Conservation (phyloP, 768 basidiomycete genomes). For the Hygrocybe coccinea region DNA sequence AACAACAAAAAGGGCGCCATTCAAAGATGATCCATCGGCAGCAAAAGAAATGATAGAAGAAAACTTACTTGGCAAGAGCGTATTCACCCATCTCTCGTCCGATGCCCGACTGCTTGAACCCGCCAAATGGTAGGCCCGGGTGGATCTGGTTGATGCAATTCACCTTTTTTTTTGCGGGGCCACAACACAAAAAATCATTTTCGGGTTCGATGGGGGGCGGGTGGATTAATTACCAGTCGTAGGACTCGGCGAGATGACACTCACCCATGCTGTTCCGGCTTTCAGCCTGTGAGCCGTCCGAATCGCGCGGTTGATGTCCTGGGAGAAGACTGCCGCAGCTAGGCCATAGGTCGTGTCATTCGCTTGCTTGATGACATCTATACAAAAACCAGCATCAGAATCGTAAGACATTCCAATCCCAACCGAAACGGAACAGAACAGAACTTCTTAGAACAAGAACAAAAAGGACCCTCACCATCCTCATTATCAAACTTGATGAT, state of each 20-base stretch:
- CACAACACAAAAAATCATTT: too few relatives aligned
- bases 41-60: neutral
- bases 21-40: neutral
- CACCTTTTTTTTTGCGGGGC: slow-evolving; percentile 34
- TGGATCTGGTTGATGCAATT: slow-evolving; percentile 51
- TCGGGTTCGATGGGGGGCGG: too few relatives aligned
- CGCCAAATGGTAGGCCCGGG: slow-evolving; percentile 73
- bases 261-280: slow-evolving; percentile 76
- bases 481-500: slow-evolving; percentile 62
- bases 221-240: too few relatives aligned
- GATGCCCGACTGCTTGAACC: slow-evolving; percentile 79
- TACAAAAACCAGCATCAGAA: slow-evolving; percentile 16
- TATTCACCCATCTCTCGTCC: slow-evolving; percentile 82
- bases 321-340: slow-evolving; percentile 81
- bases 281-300: slow-evolving; percentile 67
- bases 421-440: too few relatives aligned
- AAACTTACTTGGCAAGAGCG: slow-evolving; percentile 51
- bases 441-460: neutral
- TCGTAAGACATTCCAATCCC: too few relatives aligned
- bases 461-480: slow-evolving; percentile 29
- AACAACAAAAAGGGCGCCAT: too few relatives aligned
- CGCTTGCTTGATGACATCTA: slow-evolving; percentile 63
- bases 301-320: slow-evolving; percentile 71
- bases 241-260: too few relatives aligned
- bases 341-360: slow-evolving; percentile 89